Conservation (phyloP, 768 basidiomycete genomes). For the Leccinum subtestaceum region DNA sequence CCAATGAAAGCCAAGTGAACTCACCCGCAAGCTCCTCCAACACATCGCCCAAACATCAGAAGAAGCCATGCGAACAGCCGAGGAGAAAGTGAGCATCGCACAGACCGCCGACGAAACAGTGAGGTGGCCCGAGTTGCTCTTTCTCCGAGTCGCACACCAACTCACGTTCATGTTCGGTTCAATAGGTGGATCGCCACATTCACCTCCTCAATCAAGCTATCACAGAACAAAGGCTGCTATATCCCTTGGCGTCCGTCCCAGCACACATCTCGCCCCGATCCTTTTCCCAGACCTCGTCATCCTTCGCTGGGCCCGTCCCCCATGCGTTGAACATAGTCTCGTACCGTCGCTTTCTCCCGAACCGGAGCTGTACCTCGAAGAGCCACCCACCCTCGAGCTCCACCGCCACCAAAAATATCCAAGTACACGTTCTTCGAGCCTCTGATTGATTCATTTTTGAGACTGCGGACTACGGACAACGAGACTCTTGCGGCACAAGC, state of each 20-base stretch:
- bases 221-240: constrained; percentile 55
- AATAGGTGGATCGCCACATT: constrained; percentile 76
- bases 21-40: constrained; percentile 53
- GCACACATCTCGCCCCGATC: constrained; percentile 51
- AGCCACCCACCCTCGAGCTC: too few relatives aligned
- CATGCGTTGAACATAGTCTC: too few relatives aligned
- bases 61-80: constrained; percentile 57
- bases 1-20: constrained; percentile 29
- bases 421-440: constrained; percentile 57
- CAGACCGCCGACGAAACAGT: constrained; percentile 70
- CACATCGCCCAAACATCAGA: constrained; percentile 59
- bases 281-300: constrained; percentile 62
- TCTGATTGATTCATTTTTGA: constrained; percentile 50
- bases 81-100: constrained; percentile 78
- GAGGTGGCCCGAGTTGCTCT: constrained; percentile 22
- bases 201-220: constrained; percentile 73
- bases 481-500: constrained; percentile 9
- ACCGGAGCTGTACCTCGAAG: too few relatives aligned
- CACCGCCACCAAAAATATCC: too few relatives aligned
- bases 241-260: constrained; percentile 49
- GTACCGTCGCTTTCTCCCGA: too few relatives aligned
- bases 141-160: neutral
- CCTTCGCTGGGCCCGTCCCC: constrained; percentile 47
- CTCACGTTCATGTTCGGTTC: neutral
- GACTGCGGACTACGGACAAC: constrained; percentile 26